phyloP scores from a whole-genome alignment of 2,329 filamentous ascomycete genomes.

The Colletotrichum brevisporum region DNA sequence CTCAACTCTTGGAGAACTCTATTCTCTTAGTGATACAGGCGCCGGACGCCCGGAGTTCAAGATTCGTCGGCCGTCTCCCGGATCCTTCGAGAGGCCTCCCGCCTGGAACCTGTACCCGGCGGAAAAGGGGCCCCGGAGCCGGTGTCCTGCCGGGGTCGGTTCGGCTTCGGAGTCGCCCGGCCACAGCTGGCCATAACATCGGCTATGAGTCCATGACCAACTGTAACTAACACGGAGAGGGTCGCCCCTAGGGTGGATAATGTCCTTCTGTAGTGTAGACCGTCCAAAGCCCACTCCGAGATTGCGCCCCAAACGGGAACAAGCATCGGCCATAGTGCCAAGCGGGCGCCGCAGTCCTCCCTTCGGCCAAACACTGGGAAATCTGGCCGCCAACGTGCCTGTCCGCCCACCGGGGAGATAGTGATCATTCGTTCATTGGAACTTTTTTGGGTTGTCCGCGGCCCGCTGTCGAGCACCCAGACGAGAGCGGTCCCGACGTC shows the following conservation, averaged over 20 bases:
- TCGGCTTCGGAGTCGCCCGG: constrained; percentile 3
- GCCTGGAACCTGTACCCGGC: background rate
- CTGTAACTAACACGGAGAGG: background rate
- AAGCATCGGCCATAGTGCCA: constrained; percentile 11
- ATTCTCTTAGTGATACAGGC: background rate
- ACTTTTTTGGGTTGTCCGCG: background rate
- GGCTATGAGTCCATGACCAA: too few species aligned
- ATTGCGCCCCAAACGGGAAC: constrained; percentile 28
- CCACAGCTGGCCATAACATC: constrained; percentile 23
- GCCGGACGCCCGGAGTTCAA: constrained; percentile 11
- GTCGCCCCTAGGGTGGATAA: constrained; percentile 15
- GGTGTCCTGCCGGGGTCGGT: background rate
- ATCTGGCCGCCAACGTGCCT: constrained; percentile 12
- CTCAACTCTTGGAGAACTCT: background rate
- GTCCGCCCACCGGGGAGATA: background rate
- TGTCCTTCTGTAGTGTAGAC: constrained; percentile 2
- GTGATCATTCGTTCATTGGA: too few species aligned
- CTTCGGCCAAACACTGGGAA: constrained; percentile 4
- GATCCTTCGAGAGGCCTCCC: constrained; percentile 20
- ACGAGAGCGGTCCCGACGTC: background rate
- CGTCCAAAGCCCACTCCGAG: constrained; percentile 22
- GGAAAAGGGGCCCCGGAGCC: constrained; percentile 2
- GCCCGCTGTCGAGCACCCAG: background rate
- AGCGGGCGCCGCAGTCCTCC: constrained; percentile 3
- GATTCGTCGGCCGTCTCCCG: constrained; percentile 19